These are phyloP conservation scores for Clavariopsis aquatica DNA, from an alignment of 495 filamentous ascomycete genomes.

Conservation along the genomic window DNA sequence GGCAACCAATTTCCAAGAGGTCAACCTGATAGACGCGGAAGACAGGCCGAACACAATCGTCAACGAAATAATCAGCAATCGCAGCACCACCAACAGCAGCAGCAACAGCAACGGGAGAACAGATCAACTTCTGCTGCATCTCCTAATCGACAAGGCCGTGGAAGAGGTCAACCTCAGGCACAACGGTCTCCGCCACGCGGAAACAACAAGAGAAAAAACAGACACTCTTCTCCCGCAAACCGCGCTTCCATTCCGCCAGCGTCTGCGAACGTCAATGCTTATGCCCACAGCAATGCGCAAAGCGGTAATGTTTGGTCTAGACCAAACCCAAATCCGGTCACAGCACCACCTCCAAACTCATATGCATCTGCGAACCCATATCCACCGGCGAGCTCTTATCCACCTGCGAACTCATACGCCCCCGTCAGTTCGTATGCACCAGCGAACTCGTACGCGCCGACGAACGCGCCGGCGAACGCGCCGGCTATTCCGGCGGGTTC, in stretches of 20 bases:
- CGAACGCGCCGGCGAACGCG: neutral
- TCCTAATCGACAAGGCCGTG: slow-evolving; percentile 7
- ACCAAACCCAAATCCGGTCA: neutral
- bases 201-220: slow-evolving; percentile 3
- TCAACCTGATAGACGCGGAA: slow-evolving; percentile 13
- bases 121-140: slow-evolving; percentile 9
- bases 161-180: neutral
- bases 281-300: slow-evolving; percentile 14
- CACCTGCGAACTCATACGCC: neutral
- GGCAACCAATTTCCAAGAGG: slow-evolving; percentile 31
- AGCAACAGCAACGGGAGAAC: slow-evolving; percentile 14
- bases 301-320: slow-evolving; percentile 4
- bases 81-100: neutral
- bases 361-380: neutral
- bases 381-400: neutral
- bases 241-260: slow-evolving; percentile 2
- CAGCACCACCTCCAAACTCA: neutral
- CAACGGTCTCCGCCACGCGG: slow-evolving; percentile 12
- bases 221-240: neutral
- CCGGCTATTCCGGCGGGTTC: slow-evolving; percentile 17
- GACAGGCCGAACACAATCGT: slow-evolving; percentile 10
- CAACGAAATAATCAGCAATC: slow-evolving; percentile 2
- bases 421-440: neutral
- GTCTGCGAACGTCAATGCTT: slow-evolving; percentile 17
- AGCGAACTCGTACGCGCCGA: neutral